These are phyloP conservation scores for Xylariaceae sp. DNA, from an alignment of 2,329 filamentous ascomycete species.

Conservation along the genomic window DNA sequence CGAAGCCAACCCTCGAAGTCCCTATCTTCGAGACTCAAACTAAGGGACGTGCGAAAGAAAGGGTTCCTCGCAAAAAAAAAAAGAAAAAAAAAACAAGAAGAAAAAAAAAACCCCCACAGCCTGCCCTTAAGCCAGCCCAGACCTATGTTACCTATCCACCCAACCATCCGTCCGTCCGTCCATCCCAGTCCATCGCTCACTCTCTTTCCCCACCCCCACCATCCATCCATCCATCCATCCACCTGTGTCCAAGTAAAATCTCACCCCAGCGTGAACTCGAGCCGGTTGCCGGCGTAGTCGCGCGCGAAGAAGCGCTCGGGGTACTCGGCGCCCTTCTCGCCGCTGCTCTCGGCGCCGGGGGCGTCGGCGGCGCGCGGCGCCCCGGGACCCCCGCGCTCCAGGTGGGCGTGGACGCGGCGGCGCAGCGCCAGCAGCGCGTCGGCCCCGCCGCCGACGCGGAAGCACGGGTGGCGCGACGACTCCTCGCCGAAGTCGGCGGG, in stretches of 20 bases:
- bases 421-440: constrained; percentile 41
- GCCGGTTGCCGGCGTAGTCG: constrained; percentile 46
- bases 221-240: not conserved
- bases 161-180: no score
- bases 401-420: constrained; percentile 43
- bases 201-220: no score
- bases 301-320: constrained; percentile 55
- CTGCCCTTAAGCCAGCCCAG: no score
- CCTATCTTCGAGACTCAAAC: no score
- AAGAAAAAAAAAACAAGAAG: no score
- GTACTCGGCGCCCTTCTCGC: constrained; percentile 49
- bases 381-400: constrained; percentile 35
- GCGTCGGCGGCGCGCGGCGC: constrained; percentile 47
- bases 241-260: not conserved
- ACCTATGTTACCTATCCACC: no score
- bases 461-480: constrained; percentile 50
- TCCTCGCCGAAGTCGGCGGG: constrained; percentile 23
- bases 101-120: no score
- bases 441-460: constrained; percentile 40
- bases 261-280: constrained; percentile 42
- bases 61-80: no score
- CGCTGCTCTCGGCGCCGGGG: constrained; percentile 37
- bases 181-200: no score
- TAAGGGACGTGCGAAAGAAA: no score
- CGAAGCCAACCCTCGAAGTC: no score